Evolutionary conservation across 768 basidiomycete species (phyloP), one percentile per base, ranked within the genome.

Genomic region (Basidioascus undulatus): DNA sequence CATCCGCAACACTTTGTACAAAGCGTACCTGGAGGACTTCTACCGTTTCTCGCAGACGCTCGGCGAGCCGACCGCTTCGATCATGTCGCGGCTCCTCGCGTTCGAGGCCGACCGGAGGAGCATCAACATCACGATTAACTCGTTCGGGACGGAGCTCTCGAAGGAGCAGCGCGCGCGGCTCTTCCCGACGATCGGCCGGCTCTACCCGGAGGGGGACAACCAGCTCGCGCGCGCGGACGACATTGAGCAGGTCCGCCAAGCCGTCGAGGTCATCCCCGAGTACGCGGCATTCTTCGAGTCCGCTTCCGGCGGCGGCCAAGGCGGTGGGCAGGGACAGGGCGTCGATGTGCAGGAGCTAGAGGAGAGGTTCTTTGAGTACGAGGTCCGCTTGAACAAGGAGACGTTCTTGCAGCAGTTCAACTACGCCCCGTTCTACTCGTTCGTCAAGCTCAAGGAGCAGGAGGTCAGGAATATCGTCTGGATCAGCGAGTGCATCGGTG

Each of bases 111-210:
- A 98, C 62, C 70, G 92, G 27, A 74, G 92, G 39, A 77, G 86
- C 2, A 76, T 96, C 57, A 98, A 96, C 64, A 94, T 98, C 60
- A 92, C 92, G 26, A 81, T 98, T 65, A 98, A 98, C 66, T 96
- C 92, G 11, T 89, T 96, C 62, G 77, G 76, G 44, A 94, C 92
- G 4, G 83, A 84, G 52, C 69, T 98, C 44, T 67, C 76, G 31
- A 98, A 98, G 59, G 92, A 98, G 55, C 76, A 82, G 50, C 78
- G 92, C 27, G 83, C 86, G 12, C 74, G 74, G 52, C 71, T 98
- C 30, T 96, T 89, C 68, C 92, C 92, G 5, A 67, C 76, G 13
- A 80, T 96, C 45, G 92, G 92, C 15, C 71, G 79, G 41, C 68
- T 98, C 37, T 96, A 74, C 65, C 92, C 89, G 2, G 84, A 77